A percentile compares a stretch with the other conserved stretches of the same genome.
These are phyloP conservation scores for Brassica nigra DNA, from an alignment of 345 rosid species.

Conservation along the genomic window DNA sequence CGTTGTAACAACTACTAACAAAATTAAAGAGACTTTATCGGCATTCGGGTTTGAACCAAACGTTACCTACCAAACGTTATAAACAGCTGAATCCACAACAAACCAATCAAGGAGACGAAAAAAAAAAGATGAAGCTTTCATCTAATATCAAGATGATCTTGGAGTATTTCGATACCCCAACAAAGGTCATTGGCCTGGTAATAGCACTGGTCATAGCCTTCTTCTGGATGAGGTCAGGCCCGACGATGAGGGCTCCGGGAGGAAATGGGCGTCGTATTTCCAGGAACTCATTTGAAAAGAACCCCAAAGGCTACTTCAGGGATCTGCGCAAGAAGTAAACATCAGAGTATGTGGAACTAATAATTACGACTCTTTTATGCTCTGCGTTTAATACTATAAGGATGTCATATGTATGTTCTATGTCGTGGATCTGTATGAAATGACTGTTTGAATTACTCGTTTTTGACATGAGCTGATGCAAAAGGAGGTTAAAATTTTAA, in stretches of 20 bases:
- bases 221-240: constrained; percentile 2
- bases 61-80: neutral
- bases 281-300: neutral
- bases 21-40: neutral
- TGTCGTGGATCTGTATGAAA: neutral
- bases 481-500: neutral
- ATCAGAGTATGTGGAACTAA: neutral
- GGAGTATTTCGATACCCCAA: neutral
- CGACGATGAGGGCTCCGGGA: constrained; percentile 5
- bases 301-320: neutral
- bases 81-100: neutral
- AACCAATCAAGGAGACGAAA: neutral
- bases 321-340: neutral
- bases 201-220: neutral
- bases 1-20: neutral
- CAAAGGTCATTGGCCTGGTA: neutral
- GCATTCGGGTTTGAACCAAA: neutral
- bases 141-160: neutral
- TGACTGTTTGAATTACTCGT: neutral
- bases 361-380: neutral
- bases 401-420: neutral
- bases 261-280: constrained; percentile 7
- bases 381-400: neutral
- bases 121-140: neutral
- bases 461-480: neutral